Evolutionary conservation across 2,329 filamentous ascomycete genomes (phyloP).

Genomic region (Aspergillus aculeatus): DNA sequence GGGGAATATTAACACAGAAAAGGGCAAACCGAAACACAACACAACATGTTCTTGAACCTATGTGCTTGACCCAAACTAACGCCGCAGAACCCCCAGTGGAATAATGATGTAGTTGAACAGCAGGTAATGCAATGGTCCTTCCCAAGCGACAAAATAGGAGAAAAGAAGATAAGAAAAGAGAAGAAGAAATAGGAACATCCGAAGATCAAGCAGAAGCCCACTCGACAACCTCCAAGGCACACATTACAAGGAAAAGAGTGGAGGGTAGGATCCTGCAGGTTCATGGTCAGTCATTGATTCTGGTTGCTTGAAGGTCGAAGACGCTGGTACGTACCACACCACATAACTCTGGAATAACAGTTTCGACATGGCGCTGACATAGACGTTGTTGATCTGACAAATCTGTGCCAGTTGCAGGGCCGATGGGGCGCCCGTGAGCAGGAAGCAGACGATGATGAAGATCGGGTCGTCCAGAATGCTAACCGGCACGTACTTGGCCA

Average conservation of each 20-base stretch:
- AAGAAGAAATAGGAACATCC: neutral
- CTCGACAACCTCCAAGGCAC: slow-evolving; percentile 86
- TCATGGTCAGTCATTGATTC: slow-evolving; percentile 19
- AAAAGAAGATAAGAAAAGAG: neutral
- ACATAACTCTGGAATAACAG: slow-evolving; percentile 96
- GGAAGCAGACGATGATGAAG: slow-evolving; percentile 95
- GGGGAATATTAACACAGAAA: too few relatives aligned
- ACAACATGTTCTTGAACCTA: too few relatives aligned
- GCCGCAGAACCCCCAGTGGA: too few relatives aligned
- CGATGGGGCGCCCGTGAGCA: slow-evolving; percentile 89
- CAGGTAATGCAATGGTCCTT: too few relatives aligned
- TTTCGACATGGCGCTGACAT: slow-evolving; percentile 89
- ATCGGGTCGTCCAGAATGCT: slow-evolving; percentile 97
- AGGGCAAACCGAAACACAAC: too few relatives aligned
- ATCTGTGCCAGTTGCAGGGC: slow-evolving; percentile 96
- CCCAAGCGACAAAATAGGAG: neutral
- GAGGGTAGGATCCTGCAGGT: slow-evolving; percentile 78
- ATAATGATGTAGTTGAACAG: too few relatives aligned
- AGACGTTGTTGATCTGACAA: slow-evolving; percentile 96
- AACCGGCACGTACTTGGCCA: slow-evolving; percentile 86
- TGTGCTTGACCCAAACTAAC: too few relatives aligned
- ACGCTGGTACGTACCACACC: slow-evolving; percentile 65
- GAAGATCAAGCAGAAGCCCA: slow-evolving; percentile 60
- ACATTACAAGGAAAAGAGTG: slow-evolving; percentile 84
- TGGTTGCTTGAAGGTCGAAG: neutral